These are phyloP conservation scores for Fusarium longipes DNA, from an alignment of 2,329 filamentous ascomycete species.

Conservation along the genomic window DNA sequence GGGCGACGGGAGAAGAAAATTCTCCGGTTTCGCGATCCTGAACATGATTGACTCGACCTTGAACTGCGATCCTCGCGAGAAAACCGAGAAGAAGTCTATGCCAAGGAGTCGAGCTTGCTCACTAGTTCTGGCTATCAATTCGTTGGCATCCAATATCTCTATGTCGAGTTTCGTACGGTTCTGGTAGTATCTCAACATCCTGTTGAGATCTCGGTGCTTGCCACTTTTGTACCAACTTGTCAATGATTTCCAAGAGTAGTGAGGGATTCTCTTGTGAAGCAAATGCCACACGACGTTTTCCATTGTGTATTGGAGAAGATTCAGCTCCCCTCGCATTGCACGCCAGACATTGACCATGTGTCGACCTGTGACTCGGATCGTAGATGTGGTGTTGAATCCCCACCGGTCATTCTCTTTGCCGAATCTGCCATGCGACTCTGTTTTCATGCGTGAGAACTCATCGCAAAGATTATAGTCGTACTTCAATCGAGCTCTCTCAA, in stretches of 20 bases:
- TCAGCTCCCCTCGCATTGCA: slow-evolving; percentile 93
- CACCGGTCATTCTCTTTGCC: slow-evolving; percentile 89
- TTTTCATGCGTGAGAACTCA: slow-evolving; percentile 89
- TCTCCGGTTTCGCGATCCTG: slow-evolving; percentile 96
- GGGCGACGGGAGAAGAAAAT: slow-evolving; percentile 89
- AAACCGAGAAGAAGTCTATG: slow-evolving; percentile 96
- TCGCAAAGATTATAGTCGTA: slow-evolving; percentile 93
- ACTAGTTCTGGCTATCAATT: slow-evolving; percentile 87
- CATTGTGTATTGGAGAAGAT: slow-evolving; percentile 92
- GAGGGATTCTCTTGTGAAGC: slow-evolving; percentile 86
- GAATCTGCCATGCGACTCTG: slow-evolving; percentile 82
- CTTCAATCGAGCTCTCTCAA: slow-evolving; percentile 85
- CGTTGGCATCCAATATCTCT: slow-evolving; percentile 91
- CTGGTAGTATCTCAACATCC: slow-evolving; percentile 81
- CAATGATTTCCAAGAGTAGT: slow-evolving; percentile 82
- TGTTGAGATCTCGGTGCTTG: slow-evolving; percentile 75
- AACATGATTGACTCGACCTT: slow-evolving; percentile 99
- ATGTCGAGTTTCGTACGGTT: slow-evolving; percentile 82
- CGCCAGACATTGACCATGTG: slow-evolving; percentile 98
- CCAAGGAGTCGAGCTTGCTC: slow-evolving; percentile 94
- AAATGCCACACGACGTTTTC: slow-evolving; percentile 96
- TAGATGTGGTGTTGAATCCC: slow-evolving; percentile 95
- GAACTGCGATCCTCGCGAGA: slow-evolving; percentile 94
- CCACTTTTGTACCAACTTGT: slow-evolving; percentile 83
- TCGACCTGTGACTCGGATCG: slow-evolving; percentile 89